A percentile compares a stretch with the other conserved stretches of the same genome.
Evolutionary conservation across 306 rosid species (phyloP).

Genomic region (cucumber (Cucumis sativus)): DNA sequence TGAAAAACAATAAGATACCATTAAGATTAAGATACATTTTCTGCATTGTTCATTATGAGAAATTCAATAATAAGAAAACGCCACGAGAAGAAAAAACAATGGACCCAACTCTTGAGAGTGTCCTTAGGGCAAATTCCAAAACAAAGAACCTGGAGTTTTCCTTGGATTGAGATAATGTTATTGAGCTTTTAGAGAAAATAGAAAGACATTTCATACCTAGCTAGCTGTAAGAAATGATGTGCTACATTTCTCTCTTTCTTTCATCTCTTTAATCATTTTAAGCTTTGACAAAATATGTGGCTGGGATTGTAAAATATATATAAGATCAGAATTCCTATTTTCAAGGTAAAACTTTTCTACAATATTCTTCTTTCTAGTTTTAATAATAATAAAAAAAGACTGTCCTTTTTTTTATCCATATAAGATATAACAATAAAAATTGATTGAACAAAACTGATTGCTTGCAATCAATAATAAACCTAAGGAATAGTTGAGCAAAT

Average conservation of each 20-base stretch:
- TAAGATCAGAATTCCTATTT: too few relatives aligned
- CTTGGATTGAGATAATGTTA: neutral
- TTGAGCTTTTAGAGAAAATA: neutral
- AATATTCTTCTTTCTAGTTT: too few relatives aligned
- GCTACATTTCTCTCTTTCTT: neutral
- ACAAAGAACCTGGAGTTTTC: neutral
- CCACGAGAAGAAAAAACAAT: neutral
- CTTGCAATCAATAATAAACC: too few relatives aligned
- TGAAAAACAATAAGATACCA: neutral
- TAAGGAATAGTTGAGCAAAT: too few relatives aligned
- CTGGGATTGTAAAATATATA: neutral
- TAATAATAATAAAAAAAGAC: too few relatives aligned
- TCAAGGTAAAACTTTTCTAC: too few relatives aligned
- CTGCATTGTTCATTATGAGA: neutral
- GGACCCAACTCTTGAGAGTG: neutral
- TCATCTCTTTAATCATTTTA: neutral
- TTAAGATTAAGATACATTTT: neutral
- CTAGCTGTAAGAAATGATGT: neutral
- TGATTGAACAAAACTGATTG: too few relatives aligned
- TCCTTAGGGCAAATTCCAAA: conserved; percentile 1
- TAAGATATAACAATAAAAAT: too few relatives aligned
- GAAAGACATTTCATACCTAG: neutral
- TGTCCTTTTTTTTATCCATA: too few relatives aligned
- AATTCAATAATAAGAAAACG: neutral
- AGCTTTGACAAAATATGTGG: neutral